phyloP scores from a whole-genome alignment of 352 stramenopile species.

The Globisporangium alternatum region DNA sequence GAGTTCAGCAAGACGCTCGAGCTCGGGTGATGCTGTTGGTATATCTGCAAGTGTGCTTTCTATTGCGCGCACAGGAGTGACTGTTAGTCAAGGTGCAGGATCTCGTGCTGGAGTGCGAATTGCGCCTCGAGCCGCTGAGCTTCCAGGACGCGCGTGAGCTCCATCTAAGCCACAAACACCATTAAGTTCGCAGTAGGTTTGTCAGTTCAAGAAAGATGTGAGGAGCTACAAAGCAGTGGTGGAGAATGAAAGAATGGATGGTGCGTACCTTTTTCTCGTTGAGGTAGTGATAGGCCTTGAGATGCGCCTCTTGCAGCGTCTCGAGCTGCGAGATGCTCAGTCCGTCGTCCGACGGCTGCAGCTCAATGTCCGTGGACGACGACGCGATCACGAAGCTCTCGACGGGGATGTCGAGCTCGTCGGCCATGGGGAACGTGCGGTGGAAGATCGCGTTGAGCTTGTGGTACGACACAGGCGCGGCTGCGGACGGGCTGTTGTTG shows the following conservation, averaged over 20 bases:
- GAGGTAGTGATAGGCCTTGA: constrained; percentile 77
- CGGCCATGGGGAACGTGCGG: constrained; percentile 63
- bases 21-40: constrained; percentile 28
- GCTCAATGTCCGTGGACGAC: constrained; percentile 36
- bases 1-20: constrained; percentile 81
- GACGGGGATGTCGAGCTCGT: constrained; percentile 69
- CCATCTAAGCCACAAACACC: constrained; percentile 36
- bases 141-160: constrained; percentile 72
- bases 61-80: not conserved
- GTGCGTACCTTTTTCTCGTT: constrained; percentile 77
- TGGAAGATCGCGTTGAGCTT: constrained; percentile 55
- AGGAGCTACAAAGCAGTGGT: constrained; percentile 9
- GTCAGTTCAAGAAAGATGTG: not conserved
- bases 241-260: constrained; percentile 1
- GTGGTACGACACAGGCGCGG: constrained; percentile 37
- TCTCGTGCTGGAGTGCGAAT: constrained; percentile 61
- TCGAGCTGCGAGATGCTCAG: constrained; percentile 86
- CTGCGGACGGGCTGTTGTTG: not conserved
- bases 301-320: constrained; percentile 75
- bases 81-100: constrained; percentile 41
- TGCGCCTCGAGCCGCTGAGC: constrained; percentile 66
- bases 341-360: constrained; percentile 36
- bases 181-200: not conserved
- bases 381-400: constrained; percentile 74
- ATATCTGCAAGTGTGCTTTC: not conserved